Percentiles rank a stretch among this genome's conserved stretches.
Evolutionary conservation across 2,329 filamentous ascomycete genomes (phyloP).

Genomic region (Arthrobotrys musiformis): DNA sequence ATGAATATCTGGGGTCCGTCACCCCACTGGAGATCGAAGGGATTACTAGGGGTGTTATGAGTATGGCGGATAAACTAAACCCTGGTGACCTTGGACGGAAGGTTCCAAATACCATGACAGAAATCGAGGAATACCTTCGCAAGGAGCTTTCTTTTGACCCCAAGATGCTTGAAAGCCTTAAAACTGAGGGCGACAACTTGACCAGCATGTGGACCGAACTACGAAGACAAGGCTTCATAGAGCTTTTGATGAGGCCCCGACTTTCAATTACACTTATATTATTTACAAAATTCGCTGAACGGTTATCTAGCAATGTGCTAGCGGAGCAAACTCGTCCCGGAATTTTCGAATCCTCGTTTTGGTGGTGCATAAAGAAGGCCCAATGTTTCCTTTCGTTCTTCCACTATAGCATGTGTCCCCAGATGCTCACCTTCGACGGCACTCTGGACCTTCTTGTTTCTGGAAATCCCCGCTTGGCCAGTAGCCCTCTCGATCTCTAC

Average conservation of each 20-base stretch:
- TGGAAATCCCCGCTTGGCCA: constrained; percentile 41
- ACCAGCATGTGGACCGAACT: constrained; percentile 9
- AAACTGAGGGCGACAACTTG: background rate
- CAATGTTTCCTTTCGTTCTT: constrained; percentile 37
- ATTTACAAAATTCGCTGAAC: background rate
- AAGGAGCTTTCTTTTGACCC: constrained; percentile 1
- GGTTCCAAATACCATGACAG: constrained; percentile 26
- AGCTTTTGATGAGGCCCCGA: constrained; percentile 17
- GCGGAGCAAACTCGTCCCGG: background rate
- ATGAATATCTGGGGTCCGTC: constrained; percentile 23
- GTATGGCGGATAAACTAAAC: constrained; percentile 39
- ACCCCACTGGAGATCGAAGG: constrained; percentile 28
- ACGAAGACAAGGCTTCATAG: background rate
- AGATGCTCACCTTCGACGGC: constrained; percentile 32
- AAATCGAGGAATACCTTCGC: constrained; percentile 27
- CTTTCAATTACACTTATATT: constrained; percentile 12
- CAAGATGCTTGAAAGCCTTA: background rate
- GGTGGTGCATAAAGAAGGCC: constrained; percentile 27
- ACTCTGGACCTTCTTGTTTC: constrained; percentile 23
- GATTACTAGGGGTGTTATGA: constrained; percentile 40
- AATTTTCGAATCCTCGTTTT: constrained; percentile 1
- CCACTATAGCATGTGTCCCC: constrained; percentile 38
- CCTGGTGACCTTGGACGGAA: constrained; percentile 23
- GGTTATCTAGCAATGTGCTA: constrained; percentile 17
- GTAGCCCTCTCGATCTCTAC: constrained; percentile 34